Evolutionary conservation across 768 basidiomycete genomes (phyloP).

Genomic region (Sarcomyxa edulis): DNA sequence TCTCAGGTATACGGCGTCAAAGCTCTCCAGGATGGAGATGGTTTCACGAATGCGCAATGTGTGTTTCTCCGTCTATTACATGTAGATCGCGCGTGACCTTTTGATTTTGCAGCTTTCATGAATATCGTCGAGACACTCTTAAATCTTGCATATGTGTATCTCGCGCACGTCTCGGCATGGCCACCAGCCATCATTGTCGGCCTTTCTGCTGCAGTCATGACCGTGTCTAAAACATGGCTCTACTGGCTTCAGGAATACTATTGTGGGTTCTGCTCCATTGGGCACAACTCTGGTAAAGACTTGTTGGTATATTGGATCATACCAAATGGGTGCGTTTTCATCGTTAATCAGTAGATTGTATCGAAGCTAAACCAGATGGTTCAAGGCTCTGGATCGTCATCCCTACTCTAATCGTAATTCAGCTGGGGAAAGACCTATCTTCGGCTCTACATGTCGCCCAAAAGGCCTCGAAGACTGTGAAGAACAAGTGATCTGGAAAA

Average conservation of each 20-base stretch:
- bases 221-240: conserved; percentile 79
- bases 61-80: conserved; percentile 15
- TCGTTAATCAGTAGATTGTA: neutral
- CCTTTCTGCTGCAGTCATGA: conserved; percentile 70
- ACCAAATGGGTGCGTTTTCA: conserved; percentile 65
- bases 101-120: conserved; percentile 50
- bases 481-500: conserved; percentile 2
- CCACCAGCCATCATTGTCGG: conserved; percentile 72
- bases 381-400: conserved; percentile 73
- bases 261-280: conserved; percentile 65
- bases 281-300: conserved; percentile 58
- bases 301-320: conserved; percentile 63
- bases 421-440: conserved; percentile 59
- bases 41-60: conserved; percentile 88
- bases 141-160: conserved; percentile 73
- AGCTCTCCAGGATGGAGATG: conserved; percentile 58
- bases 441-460: conserved; percentile 30
- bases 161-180: conserved; percentile 55
- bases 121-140: conserved; percentile 77
- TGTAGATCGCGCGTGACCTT: neutral
- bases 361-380: neutral
- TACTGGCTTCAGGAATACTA: conserved; percentile 80
- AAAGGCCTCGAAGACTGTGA: conserved; percentile 12
- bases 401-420: conserved; percentile 54
- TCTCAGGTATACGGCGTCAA: conserved; percentile 67